Conservation (phyloP, 2,329 filamentous ascomycete genomes). For the Diaporthe ilicicola region DNA sequence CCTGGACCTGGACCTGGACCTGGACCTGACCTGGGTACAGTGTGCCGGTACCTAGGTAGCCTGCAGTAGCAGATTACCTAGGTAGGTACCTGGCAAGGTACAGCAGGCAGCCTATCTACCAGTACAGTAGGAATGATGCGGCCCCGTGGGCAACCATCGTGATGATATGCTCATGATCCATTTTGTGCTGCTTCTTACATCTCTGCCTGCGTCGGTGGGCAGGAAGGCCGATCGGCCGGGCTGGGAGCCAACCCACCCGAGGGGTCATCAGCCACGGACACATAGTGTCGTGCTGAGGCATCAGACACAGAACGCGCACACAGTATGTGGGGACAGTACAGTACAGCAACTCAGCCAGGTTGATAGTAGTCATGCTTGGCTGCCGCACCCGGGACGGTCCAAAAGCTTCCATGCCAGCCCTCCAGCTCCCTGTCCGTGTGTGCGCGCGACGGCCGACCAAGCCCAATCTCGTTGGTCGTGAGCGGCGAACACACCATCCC, state of each 20-base stretch:
- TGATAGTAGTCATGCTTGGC: conserved; percentile 20
- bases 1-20: background rate
- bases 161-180: background rate
- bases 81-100: background rate
- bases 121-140: too few species aligned
- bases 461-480: conserved; percentile 18
- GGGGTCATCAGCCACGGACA: background rate
- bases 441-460: conserved; percentile 4
- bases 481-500: conserved; percentile 9
- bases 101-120: background rate
- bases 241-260: background rate
- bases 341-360: background rate
- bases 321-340: background rate
- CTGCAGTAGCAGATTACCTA: background rate
- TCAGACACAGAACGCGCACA: background rate
- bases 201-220: background rate
- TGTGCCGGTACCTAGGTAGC: background rate
- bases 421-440: conserved; percentile 8
- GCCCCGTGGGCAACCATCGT: background rate
- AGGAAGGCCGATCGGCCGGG: background rate
- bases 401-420: conserved; percentile 17
- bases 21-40: background rate
- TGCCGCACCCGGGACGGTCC: conserved; percentile 16
- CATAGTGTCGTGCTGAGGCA: background rate
- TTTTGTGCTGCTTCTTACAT: background rate